phyloP scores from a whole-genome alignment of 805 yeast genomes.

The Cyberlindnera americana region DNA sequence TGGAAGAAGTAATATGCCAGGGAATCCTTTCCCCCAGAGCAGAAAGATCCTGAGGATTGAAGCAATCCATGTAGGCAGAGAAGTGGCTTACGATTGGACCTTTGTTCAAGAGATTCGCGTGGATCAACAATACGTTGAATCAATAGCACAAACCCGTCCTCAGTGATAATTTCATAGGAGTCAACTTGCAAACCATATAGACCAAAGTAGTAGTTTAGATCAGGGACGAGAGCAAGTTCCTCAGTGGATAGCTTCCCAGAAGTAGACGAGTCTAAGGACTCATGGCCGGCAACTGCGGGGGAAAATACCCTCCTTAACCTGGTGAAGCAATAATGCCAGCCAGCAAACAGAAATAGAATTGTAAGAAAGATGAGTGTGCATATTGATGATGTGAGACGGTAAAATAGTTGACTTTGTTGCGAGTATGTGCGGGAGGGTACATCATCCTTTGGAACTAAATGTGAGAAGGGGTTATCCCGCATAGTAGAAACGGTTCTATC shows the following conservation, averaged over 20 bases:
- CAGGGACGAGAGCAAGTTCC: conserved; percentile 42
- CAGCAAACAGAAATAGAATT: conserved; percentile 16
- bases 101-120: conserved; percentile 18
- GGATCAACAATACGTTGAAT: conserved; percentile 62
- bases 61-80: conserved; percentile 81
- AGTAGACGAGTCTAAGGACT: no score
- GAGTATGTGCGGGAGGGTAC: background rate
- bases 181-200: conserved; percentile 57
- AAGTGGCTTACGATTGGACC: conserved; percentile 52
- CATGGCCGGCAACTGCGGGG: no score
- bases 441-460: conserved; percentile 12
- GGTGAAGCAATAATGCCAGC: conserved; percentile 3
- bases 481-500: background rate
- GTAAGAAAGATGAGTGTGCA: conserved; percentile 17
- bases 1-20: conserved; percentile 55
- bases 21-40: conserved; percentile 79
- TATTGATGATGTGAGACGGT: conserved; percentile 12
- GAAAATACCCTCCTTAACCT: background rate
- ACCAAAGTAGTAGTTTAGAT: conserved; percentile 64
- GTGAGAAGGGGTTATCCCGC: conserved; percentile 5
- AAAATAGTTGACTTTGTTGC: conserved; percentile 2
- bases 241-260: conserved; percentile 17
- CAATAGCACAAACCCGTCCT: conserved; percentile 74
- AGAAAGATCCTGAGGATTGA: conserved; percentile 82
- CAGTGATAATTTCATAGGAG: conserved; percentile 60